These are phyloP conservation scores for Nakazawaea molendinolei DNA, from an alignment of 805 yeast species.

Conservation along the genomic window DNA sequence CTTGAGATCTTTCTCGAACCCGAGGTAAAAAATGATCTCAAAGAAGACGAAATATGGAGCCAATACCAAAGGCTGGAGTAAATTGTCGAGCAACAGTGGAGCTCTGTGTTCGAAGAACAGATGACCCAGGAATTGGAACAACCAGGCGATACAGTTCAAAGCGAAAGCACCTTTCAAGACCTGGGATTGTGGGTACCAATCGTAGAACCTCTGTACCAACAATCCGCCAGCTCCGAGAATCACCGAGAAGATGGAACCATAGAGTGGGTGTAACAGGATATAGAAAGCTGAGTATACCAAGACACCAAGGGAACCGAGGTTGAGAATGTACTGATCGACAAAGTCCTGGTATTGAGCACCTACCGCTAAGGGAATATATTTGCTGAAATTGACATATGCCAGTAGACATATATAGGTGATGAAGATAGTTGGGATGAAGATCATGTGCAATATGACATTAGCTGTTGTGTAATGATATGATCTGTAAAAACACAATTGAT, in stretches of 20 bases:
- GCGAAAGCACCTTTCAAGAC: conserved; percentile 25
- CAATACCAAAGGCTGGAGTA: conserved; percentile 76
- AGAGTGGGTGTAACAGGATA: conserved; percentile 42
- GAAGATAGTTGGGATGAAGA: conserved; percentile 76
- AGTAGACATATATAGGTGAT: conserved; percentile 41
- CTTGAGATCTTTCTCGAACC: conserved; percentile 48
- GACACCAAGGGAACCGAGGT: conserved; percentile 41
- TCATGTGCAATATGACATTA: conserved; percentile 71
- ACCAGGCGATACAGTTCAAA: conserved; percentile 59
- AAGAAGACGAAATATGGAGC: conserved; percentile 88
- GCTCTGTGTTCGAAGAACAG: conserved; percentile 72
- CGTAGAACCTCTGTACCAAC: conserved; percentile 15
- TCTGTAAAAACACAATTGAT: conserved; percentile 56
- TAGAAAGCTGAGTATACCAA: conserved; percentile 53
- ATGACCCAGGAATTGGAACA: conserved; percentile 84
- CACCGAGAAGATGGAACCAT: conserved; percentile 40
- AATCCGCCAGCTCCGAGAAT: conserved; percentile 25
- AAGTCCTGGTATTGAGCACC: conserved; percentile 12
- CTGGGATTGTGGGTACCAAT: conserved; percentile 15
- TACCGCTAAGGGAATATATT: conserved; percentile 15
- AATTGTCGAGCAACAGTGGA: conserved; percentile 82
- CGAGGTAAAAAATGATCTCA: conserved; percentile 67
- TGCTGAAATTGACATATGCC: conserved; percentile 21
- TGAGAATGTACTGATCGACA: conserved; percentile 20
- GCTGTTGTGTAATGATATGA: conserved; percentile 31